These are phyloP conservation scores for Paragyromitra xinjiangensis DNA, from an alignment of 495 filamentous ascomycete genomes.

Conservation along the genomic window DNA sequence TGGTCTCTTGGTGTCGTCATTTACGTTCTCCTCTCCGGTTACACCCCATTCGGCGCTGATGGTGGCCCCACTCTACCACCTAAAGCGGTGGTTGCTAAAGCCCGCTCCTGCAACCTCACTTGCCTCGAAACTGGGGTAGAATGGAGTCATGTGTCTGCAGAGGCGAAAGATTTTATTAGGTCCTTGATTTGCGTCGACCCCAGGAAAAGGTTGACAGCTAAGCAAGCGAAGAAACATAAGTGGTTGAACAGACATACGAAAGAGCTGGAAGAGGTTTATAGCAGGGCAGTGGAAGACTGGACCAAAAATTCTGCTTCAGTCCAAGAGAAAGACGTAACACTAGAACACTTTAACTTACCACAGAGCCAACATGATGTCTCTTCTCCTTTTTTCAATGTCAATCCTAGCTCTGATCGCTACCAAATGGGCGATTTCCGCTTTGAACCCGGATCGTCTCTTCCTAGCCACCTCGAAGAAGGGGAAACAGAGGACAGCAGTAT, in stretches of 20 bases:
- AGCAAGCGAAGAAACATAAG: slow-evolving; percentile 65
- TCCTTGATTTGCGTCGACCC: slow-evolving; percentile 65
- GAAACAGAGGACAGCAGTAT: slow-evolving; percentile 65
- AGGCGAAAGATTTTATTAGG: slow-evolving; percentile 66
- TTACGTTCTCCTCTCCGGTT: slow-evolving; percentile 64
- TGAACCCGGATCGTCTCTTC: slow-evolving; percentile 36
- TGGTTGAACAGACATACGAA: slow-evolving; percentile 66
- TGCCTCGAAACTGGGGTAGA: slow-evolving; percentile 59
- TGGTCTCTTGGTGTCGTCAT: slow-evolving; percentile 71
- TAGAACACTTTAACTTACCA: slow-evolving; percentile 20
- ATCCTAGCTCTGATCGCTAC: background rate
- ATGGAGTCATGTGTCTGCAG: slow-evolving; percentile 59
- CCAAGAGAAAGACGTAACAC: background rate
- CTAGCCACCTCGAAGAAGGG: slow-evolving; percentile 67
- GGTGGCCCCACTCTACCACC: slow-evolving; percentile 31
- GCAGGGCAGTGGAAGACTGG: slow-evolving; percentile 64
- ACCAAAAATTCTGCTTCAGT: background rate
- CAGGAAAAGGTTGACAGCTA: slow-evolving; percentile 63
- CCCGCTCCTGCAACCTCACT: slow-evolving; percentile 57
- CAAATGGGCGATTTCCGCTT: slow-evolving; percentile 10
- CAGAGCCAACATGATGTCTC: slow-evolving; percentile 3
- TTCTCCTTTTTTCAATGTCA: background rate
- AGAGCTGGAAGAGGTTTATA: slow-evolving; percentile 64
- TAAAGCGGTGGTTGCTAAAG: slow-evolving; percentile 40
- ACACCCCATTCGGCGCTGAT: slow-evolving; percentile 59